Conservation (phyloP, 306 rosid genomes). For the Leucaena leucocephala region DNA sequence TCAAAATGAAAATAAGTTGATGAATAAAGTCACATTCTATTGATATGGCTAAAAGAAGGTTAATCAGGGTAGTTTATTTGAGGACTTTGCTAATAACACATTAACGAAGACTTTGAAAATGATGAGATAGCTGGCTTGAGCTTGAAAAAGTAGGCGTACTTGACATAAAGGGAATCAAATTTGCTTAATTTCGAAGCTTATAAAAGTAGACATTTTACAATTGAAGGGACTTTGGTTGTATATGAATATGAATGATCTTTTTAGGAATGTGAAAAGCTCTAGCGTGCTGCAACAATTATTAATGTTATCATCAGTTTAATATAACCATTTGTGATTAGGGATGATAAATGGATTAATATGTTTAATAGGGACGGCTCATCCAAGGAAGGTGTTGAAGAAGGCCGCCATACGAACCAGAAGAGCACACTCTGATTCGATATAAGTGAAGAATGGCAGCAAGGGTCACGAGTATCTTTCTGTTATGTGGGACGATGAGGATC, state of each 20-base stretch:
- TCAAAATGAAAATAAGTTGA: background rate
- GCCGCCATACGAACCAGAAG: conserved; percentile 45
- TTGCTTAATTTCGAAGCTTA: background rate
- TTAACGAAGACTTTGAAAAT: background rate
- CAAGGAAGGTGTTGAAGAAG: background rate
- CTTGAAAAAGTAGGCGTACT: background rate
- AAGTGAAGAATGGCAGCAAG: conserved; percentile 59
- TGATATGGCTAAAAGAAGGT: background rate
- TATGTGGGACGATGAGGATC: conserved; percentile 56
- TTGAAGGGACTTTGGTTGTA: background rate
- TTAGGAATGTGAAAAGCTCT: too few relatives aligned
- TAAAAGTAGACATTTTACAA: background rate
- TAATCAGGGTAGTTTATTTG: background rate
- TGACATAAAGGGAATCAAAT: background rate
- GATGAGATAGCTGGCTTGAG: background rate
- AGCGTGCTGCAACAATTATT: too few relatives aligned
- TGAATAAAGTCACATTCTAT: background rate
- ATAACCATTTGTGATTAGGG: background rate
- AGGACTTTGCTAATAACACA: background rate
- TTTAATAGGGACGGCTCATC: background rate
- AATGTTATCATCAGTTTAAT: too few relatives aligned
- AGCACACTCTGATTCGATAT: conserved; percentile 54
- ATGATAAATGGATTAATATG: background rate
- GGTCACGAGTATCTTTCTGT: conserved; percentile 73
- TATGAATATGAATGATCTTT: too few relatives aligned